Evolutionary conservation across 768 basidiomycete genomes (phyloP).

Genomic region (Imleria badia): DNA sequence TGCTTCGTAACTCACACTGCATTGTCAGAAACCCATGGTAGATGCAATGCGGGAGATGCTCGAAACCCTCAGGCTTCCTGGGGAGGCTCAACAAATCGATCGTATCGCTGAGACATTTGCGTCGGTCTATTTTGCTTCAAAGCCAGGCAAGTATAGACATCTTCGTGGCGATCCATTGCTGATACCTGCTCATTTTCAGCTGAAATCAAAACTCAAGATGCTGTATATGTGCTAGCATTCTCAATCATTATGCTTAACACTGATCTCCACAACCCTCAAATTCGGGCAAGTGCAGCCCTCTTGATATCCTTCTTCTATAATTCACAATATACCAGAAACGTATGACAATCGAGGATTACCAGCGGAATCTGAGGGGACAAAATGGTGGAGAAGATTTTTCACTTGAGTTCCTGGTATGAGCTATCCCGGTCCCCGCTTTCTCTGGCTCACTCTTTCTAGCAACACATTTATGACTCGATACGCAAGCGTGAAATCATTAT

Average conservation of each 20-base stretch:
- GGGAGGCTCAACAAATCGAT: conserved; percentile 91
- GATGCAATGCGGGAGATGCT: conserved; percentile 95
- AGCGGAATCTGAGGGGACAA: conserved; percentile 87
- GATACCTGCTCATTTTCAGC: conserved; percentile 40
- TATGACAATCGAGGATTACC: conserved; percentile 96
- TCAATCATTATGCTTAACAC: conserved; percentile 99
- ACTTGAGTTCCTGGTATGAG: conserved; percentile 74
- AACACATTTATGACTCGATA: conserved; percentile 91
- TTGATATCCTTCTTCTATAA: background rate
- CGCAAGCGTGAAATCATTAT: conserved; percentile 92
- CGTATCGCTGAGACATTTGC: conserved; percentile 96
- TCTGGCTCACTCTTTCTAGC: conserved; percentile 43
- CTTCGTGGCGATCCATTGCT: background rate
- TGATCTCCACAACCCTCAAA: conserved; percentile 93
- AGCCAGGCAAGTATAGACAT: conserved; percentile 54
- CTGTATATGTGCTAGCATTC: conserved; percentile 90
- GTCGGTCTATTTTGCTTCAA: conserved; percentile 81
- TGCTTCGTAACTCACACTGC: conserved; percentile 1
- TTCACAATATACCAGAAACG: conserved; percentile 62
- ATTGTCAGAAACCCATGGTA: conserved; percentile 80
- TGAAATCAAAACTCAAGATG: conserved; percentile 89
- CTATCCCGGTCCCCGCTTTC: background rate
- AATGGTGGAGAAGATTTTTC: conserved; percentile 86
- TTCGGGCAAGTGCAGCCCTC: conserved; percentile 56
- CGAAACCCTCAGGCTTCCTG: conserved; percentile 91